Evolutionary conservation across 768 basidiomycete genomes (phyloP).

Genomic region (Paxillus ammoniavirescens): DNA sequence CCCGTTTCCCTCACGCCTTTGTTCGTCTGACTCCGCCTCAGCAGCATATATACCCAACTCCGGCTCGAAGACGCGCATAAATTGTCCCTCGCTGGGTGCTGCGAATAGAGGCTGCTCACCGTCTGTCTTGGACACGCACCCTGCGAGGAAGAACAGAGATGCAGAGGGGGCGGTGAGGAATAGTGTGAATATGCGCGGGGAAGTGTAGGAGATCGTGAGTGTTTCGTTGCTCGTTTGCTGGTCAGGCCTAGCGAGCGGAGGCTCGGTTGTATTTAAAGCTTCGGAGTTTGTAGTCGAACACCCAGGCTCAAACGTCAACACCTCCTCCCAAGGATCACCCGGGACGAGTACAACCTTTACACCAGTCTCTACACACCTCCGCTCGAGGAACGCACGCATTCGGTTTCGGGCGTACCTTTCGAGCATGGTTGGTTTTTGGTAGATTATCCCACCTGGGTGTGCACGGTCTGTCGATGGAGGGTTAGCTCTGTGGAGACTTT

Average conservation of each 20-base stretch:
- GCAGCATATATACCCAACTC: background rate
- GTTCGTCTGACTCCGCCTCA: background rate
- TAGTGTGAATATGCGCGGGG: constrained; percentile 47
- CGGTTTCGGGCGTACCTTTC: constrained; percentile 34
- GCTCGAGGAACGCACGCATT: constrained; percentile 25
- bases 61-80: background rate
- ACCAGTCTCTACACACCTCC: constrained; percentile 33
- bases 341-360: constrained; percentile 40
- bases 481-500: no score
- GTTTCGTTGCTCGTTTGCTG: background rate
- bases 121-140: constrained; percentile 8
- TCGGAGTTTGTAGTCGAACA: background rate
- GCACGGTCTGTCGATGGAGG: background rate
- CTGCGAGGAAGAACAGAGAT: constrained; percentile 24
- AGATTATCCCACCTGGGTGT: constrained; percentile 35
- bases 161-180: constrained; percentile 45
- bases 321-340: constrained; percentile 26
- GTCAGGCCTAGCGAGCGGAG: background rate
- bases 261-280: no score
- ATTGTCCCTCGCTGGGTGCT: background rate
- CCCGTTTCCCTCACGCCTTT: no score
- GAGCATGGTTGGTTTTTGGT: constrained; percentile 30
- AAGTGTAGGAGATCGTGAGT: constrained; percentile 43
- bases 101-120: background rate
- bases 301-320: background rate